Evolutionary conservation across 192 early-diverging fungal species (phyloP), one percentile per base, ranked within the genome.

Genomic region (Endogone sp.): DNA sequence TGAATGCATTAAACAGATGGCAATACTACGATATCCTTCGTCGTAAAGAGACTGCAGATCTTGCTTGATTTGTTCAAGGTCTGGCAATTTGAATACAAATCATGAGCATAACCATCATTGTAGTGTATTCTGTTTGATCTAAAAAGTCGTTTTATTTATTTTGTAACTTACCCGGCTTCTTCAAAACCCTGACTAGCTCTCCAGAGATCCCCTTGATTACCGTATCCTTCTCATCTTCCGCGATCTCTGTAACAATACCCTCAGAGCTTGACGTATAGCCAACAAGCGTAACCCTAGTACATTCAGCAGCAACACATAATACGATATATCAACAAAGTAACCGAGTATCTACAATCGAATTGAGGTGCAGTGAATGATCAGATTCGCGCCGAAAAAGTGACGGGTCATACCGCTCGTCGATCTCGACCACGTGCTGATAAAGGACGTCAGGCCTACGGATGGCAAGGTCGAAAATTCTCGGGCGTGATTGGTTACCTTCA

Each of bases 1-100:
- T 1, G 94, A 88, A 75, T 99, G 97, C 85, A 98, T 90, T 59
- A 99, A 79, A 71, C 95, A 97, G 20, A 99, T 85, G 29, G 96
- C 93, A 20, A 97, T 82, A 61, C 94, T 97, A 55, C 85, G 81
- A 69, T 91, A 93, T 25, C 95, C 95, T n/a, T 80, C 66, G 16
- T 77, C 80, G 59, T 85, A 88, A 22, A 95, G 73, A 10, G 62
- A 64, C 62, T 83, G 71, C 44, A 99, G 78, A 59, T 91, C 80
- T 20, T 63, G 21, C 37, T 85, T 82, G 24, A 96, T 79, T 4
- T 72, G 61, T 1, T 64, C 65, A 65, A 88, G 55, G 71, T 95
- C 91, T 82, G 82, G 24, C 30, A 31, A 60, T 30, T 16, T 37
- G 8, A 21, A 21, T 3, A 29, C 37, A 6, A 3, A 32, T n/a